phyloP scores from a whole-genome alignment of 202 grass and related monocot species.

The Carex sylvatica region DNA sequence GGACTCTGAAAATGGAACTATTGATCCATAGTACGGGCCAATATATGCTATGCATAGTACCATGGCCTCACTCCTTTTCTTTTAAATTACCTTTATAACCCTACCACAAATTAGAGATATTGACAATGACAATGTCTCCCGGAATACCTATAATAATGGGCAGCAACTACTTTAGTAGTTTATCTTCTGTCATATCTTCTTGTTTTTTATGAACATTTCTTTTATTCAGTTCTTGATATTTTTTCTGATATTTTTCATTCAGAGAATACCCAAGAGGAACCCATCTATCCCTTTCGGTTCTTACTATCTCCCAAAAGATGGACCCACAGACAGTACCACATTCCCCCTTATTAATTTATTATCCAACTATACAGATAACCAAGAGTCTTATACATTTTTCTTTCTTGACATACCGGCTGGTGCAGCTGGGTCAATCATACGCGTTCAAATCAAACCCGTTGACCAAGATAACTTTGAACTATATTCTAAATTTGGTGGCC shows the following conservation, averaged over 20 bases:
- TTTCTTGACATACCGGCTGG: conserved; percentile 80
- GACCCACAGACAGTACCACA: conserved; percentile 40
- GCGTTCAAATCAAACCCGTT: conserved; percentile 67
- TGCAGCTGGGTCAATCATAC: conserved; percentile 76
- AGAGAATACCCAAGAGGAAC: conserved; percentile 85
- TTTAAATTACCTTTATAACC: background rate
- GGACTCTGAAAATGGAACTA: no score
- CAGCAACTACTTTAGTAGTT: background rate
- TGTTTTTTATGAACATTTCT: conserved; percentile 13
- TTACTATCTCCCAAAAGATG: conserved; percentile 75
- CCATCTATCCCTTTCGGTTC: conserved; percentile 64
- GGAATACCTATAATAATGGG: background rate
- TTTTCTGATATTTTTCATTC: conserved; percentile 31
- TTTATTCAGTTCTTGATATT: background rate
- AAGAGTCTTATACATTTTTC: conserved; percentile 88
- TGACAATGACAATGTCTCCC: background rate
- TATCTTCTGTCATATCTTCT: background rate
- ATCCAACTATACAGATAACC: conserved; percentile 58
- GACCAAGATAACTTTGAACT: conserved; percentile 71
- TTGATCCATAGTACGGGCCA: no score
- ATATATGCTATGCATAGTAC: no score
- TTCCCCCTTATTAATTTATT: conserved; percentile 72
- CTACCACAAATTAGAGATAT: background rate
- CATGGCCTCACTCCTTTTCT: background rate
- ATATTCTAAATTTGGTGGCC: conserved; percentile 70